Evolutionary conservation across 768 basidiomycete genomes (phyloP).

Genomic region (Mycena haematopus): DNA sequence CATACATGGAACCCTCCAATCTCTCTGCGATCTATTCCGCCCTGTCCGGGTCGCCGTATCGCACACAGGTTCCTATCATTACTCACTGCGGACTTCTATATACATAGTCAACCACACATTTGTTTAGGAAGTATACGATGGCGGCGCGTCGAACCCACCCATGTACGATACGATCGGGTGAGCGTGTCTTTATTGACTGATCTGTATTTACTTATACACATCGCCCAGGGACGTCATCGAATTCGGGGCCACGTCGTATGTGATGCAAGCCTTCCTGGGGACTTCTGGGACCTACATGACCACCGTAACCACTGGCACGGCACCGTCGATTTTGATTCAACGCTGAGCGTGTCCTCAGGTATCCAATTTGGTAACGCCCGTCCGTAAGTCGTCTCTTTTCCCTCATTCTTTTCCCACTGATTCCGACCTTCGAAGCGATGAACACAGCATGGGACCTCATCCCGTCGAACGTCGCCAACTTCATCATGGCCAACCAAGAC

Average conservation of each 20-base stretch:
- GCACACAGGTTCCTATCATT: slow-evolving; percentile 18
- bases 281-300: slow-evolving; percentile 21
- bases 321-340: slow-evolving; percentile 5
- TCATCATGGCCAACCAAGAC: slow-evolving; percentile 24
- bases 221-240: slow-evolving; percentile 23
- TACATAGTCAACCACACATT: slow-evolving; percentile 1
- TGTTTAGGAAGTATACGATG: slow-evolving; percentile 22
- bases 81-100: slow-evolving; percentile 1
- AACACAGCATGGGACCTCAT: slow-evolving; percentile 23
- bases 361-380: slow-evolving; percentile 20
- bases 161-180: slow-evolving; percentile 24
- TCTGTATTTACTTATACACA: slow-evolving; percentile 7
- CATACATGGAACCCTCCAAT: slow-evolving; percentile 15
- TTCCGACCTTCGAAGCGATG: slow-evolving; percentile 16
- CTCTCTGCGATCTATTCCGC: slow-evolving; percentile 22
- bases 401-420: slow-evolving; percentile 1
- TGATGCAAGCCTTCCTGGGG: slow-evolving; percentile 22
- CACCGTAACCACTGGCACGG: slow-evolving; percentile 12
- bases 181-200: slow-evolving; percentile 4
- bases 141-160: slow-evolving; percentile 18
- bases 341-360: slow-evolving; percentile 16
- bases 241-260: slow-evolving; percentile 18
- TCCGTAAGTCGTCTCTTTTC: slow-evolving; percentile 10
- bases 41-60: slow-evolving; percentile 22
- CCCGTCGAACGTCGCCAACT: slow-evolving; percentile 18